A percentile compares a stretch with the other conserved stretches of the same genome.
Conservation (phyloP, 2,329 filamentous ascomycete species). For the Apiospora kogelbergensis region DNA sequence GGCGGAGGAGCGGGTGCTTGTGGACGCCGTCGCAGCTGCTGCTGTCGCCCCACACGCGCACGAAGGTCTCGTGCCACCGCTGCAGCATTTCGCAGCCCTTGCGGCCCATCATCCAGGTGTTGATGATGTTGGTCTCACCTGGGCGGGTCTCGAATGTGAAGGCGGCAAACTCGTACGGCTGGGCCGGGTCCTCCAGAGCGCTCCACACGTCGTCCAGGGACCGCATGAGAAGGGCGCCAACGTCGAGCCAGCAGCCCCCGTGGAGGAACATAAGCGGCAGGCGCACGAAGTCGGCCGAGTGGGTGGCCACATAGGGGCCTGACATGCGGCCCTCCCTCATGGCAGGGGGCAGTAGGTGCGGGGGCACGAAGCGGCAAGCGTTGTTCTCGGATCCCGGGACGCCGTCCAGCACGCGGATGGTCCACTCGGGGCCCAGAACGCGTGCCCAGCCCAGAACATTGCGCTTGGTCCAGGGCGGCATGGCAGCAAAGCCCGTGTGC, state of each 20-base stretch:
- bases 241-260: conserved; percentile 45
- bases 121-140: conserved; percentile 29
- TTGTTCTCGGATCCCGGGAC: conserved; percentile 36
- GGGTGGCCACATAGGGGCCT: conserved; percentile 41
- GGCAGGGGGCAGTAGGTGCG: conserved; percentile 36
- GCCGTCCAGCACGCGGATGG: conserved; percentile 39
- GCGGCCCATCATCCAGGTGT: conserved; percentile 30
- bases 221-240: conserved; percentile 40
- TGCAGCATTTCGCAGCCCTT: conserved; percentile 38
- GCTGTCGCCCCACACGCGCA: too few species aligned
- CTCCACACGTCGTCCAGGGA: conserved; percentile 43
- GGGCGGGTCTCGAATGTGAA: conserved; percentile 29
- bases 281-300: conserved; percentile 48
- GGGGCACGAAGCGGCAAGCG: conserved; percentile 34
- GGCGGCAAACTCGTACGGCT: conserved; percentile 34
- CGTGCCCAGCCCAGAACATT: conserved; percentile 41
- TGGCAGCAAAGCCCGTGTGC: conserved; percentile 35
- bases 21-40: too few species aligned
- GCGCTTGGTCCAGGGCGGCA: conserved; percentile 34
- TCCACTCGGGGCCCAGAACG: conserved; percentile 35
- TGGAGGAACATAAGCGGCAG: conserved; percentile 39
- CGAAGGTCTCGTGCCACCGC: too few species aligned
- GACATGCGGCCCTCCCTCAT: conserved; percentile 44
- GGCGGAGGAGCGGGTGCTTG: too few species aligned
- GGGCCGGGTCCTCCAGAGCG: conserved; percentile 34